Evolutionary conservation across 2,329 filamentous ascomycete genomes (phyloP), one percentile per base, ranked within the genome.

Genomic region (Tolypocladium sp.): DNA sequence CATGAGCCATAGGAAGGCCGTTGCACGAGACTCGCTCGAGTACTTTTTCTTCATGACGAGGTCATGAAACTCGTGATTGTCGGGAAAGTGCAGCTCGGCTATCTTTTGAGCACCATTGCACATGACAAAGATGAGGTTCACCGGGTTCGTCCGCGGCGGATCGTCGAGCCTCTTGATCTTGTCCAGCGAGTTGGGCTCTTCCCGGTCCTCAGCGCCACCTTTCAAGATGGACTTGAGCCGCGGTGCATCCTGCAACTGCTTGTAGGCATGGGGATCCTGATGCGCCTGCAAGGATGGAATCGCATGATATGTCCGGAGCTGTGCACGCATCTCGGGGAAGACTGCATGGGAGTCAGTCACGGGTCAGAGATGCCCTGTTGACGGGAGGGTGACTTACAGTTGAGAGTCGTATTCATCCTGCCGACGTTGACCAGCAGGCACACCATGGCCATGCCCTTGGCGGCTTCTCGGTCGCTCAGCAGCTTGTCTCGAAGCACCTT

Each of bases 391-490:
- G 58, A 73, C 86, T 70, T 79, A 96, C 92, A 97, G 70, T 99
- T 99, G 55, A 99, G 80, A 0, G 94, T 99, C 2, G 94, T 99
- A 74, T 99, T 99, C 94, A 99, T 99, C 63, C 94, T 84, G 60
- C 94, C 94, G 63, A 99, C 90, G 70, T 99, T 99, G 72, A 99
- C 94, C 67, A 99, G 78, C 64, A 99, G 78, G 74, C 94, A 99
- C 60, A 99, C 93, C 94, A 99, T 99, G 57, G 94, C 94, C 94
- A 99, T 99, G 69, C 91, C 93, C 73, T 96, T 92, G 41, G 93
- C 94, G 27, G 92, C 92, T 64, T 91, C 88, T 68, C 91, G 87
- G 72, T 99, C 94, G 65, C 88, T 94, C 68, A 96, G 82, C 64
- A 99, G 82, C 79, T 99, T 97, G 75, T 99, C 94, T 73, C 96